Evolutionary conservation across 495 filamentous ascomycete species (phyloP).

Genomic region (Bryoglossum gracile): DNA sequence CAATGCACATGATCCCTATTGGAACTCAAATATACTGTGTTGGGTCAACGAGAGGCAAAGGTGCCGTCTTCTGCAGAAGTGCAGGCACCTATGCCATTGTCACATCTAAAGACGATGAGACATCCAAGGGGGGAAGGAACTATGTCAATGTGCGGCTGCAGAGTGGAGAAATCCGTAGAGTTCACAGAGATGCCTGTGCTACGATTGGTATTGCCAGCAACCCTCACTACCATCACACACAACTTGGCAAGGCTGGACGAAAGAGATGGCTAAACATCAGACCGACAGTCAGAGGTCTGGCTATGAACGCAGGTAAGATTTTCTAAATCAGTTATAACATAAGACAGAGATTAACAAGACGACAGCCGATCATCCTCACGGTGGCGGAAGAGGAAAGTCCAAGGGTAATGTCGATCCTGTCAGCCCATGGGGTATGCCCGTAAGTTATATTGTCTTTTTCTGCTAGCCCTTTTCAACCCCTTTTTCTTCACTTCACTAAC

Average conservation of each 20-base stretch:
- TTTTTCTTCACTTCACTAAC: slow-evolving; percentile 9
- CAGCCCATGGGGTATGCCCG: slow-evolving; percentile 92
- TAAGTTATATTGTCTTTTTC: slow-evolving; percentile 42
- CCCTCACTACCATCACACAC: slow-evolving; percentile 77
- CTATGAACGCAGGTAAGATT: slow-evolving; percentile 83
- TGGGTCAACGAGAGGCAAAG: slow-evolving; percentile 62
- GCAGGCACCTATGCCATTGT: slow-evolving; percentile 88
- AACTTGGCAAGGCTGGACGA: slow-evolving; percentile 90
- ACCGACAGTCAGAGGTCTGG: slow-evolving; percentile 90
- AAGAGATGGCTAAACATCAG: slow-evolving; percentile 87
- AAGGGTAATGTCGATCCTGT: slow-evolving; percentile 95
- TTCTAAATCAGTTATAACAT: slow-evolving; percentile 5
- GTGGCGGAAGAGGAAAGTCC: slow-evolving; percentile 96
- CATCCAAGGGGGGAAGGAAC: slow-evolving; percentile 37
- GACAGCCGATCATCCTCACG: slow-evolving; percentile 78
- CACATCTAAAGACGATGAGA: slow-evolving; percentile 72
- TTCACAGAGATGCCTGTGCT: slow-evolving; percentile 85
- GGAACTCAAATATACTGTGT: slow-evolving; percentile 88
- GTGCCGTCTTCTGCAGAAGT: slow-evolving; percentile 85
- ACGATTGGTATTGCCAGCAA: slow-evolving; percentile 94
- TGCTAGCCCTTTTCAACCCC: background rate
- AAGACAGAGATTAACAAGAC: slow-evolving; percentile 25
- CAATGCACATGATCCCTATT: slow-evolving; percentile 87
- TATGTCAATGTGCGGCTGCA: slow-evolving; percentile 77
- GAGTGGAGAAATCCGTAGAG: slow-evolving; percentile 83